These are phyloP conservation scores for Rutstroemia sp. DNA, from an alignment of 2,329 filamentous ascomycete genomes.

Conservation along the genomic window DNA sequence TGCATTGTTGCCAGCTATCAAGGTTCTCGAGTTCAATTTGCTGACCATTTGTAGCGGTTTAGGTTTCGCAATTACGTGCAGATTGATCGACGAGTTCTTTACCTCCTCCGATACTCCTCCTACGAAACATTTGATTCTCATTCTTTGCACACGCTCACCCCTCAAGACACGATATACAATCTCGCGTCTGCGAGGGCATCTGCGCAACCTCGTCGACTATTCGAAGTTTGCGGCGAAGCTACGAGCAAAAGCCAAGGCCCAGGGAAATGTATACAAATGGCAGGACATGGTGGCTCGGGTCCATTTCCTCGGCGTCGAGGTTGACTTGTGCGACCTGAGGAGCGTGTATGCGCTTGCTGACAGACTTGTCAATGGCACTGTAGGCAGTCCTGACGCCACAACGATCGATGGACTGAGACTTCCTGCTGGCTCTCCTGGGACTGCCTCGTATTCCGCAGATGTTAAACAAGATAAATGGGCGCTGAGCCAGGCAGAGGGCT, in stretches of 20 bases:
- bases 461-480: constrained; percentile 27
- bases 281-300: constrained; percentile 42
- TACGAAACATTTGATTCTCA: constrained; percentile 64
- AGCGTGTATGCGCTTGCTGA: constrained; percentile 35
- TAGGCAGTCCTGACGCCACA: constrained; percentile 28
- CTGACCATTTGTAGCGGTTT: constrained; percentile 60
- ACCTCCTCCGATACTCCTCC: constrained; percentile 56
- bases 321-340: constrained; percentile 53
- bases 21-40: background rate
- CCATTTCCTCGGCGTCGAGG: constrained; percentile 50
- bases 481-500: constrained; percentile 44
- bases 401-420: constrained; percentile 26
- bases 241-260: constrained; percentile 42
- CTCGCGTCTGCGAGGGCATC: constrained; percentile 53
- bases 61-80: constrained; percentile 74
- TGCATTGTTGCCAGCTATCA: background rate
- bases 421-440: constrained; percentile 28
- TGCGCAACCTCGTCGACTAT: constrained; percentile 39
- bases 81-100: constrained; percentile 86
- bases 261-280: constrained; percentile 42
- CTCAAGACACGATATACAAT: constrained; percentile 71
- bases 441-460: constrained; percentile 21
- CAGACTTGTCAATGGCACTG: constrained; percentile 27
- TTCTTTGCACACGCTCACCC: constrained; percentile 74
- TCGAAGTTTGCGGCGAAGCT: constrained; percentile 43